Percentiles rank a stretch among this genome's conserved stretches.
phyloP scores from a whole-genome alignment of 2,329 filamentous ascomycete genomes.

The Fusarium austroafricanum region DNA sequence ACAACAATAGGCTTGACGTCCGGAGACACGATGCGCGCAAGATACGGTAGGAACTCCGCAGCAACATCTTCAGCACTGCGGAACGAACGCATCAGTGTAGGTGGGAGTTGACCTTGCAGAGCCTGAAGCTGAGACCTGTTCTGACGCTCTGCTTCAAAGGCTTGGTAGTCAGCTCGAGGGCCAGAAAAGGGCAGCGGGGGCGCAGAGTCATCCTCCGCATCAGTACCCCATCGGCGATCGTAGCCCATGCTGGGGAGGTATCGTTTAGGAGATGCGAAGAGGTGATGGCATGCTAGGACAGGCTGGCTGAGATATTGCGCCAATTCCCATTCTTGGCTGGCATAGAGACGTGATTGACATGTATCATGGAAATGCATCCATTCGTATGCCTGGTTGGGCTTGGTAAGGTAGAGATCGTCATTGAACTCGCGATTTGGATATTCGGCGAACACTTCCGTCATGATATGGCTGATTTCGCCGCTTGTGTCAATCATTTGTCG shows the following conservation, averaged over 20 bases:
- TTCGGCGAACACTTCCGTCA: constrained; percentile 84
- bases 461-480: constrained; percentile 81
- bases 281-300: constrained; percentile 87
- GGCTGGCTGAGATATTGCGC: constrained; percentile 87
- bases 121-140: constrained; percentile 79
- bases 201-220: constrained; percentile 58
- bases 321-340: constrained; percentile 94
- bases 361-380: constrained; percentile 95
- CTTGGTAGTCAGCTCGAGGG: constrained; percentile 82
- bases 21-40: constrained; percentile 85
- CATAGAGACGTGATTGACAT: constrained; percentile 81
- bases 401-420: constrained; percentile 90
- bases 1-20: constrained; percentile 93
- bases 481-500: constrained; percentile 82
- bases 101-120: constrained; percentile 77
- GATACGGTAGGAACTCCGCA: constrained; percentile 85
- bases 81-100: constrained; percentile 80
- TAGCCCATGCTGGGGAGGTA: constrained; percentile 56
- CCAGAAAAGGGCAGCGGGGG: constrained; percentile 81
- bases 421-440: constrained; percentile 92
- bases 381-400: constrained; percentile 88
- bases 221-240: constrained; percentile 59
- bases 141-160: constrained; percentile 82
- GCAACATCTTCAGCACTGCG: constrained; percentile 81
- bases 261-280: constrained; percentile 81